Evolutionary conservation across 2,329 filamentous ascomycete species (phyloP), one percentile per base, ranked within the genome.

Genomic region (Fusarium drepaniforme): DNA sequence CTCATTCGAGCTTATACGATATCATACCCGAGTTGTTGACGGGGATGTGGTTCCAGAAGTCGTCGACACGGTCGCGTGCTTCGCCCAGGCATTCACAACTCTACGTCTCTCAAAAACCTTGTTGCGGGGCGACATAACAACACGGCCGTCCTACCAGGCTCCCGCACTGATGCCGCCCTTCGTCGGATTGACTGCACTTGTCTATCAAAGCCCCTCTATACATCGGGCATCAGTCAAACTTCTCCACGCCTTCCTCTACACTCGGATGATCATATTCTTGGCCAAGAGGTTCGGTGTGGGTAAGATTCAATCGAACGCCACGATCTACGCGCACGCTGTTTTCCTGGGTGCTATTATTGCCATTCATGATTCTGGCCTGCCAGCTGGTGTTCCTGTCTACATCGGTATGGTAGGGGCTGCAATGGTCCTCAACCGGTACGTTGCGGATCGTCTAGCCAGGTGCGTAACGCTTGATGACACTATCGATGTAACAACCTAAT

Each of bases 211-310:
- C 12, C 8, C 60, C 15, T 16, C 11, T 30, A 25, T 63, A 35
- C 25, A 63, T 38, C 8, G 42, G 35, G 60, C 60, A 25, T 44
- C 46, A 25, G 44, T 63, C 30, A 49, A 51, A 25, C 60, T 63
- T 23, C 42, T 63, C n/a, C 60, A 63, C 21, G 60, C 60, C 7
- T 63, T 63, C 42, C 60, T 63, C 42, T 63, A 63, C 49, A 49
- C 60, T 46, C 44, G 60, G 33, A 25, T 63, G 18, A 44, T 63
- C n/a, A 63, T 63, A 44, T 63, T 63, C 4, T 11, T 46, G 35
- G 44, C 60, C 35, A 63, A 63, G 15, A 44, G 44, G n/a, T 25
- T 63, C n/a, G 21, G 60, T 18, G 21, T 63, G 60, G 23, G 30
- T 9, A 51, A 38, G 8, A 46, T 63, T 33, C 42, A 63, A n/a